Percentiles rank a stretch among this genome's conserved stretches.
These are phyloP conservation scores for Quercus dentata DNA, from an alignment of 306 rosid species.

Conservation along the genomic window DNA sequence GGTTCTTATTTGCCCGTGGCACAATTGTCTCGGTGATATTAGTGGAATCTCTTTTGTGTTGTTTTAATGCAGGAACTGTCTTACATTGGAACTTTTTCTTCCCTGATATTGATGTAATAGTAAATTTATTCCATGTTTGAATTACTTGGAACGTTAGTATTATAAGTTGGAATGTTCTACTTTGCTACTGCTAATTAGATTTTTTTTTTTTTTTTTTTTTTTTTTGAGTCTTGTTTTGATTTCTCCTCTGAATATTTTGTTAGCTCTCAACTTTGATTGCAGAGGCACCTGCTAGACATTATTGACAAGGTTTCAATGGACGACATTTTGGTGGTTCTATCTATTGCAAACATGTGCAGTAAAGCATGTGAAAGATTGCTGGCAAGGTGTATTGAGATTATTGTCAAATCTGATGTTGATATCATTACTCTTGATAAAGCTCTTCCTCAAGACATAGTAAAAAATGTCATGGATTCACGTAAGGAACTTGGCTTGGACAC, in stretches of 20 bases:
- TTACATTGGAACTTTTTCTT: not conserved
- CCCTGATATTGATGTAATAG: not conserved
- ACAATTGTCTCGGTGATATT: not conserved
- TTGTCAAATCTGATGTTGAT: slow-evolving; percentile 46
- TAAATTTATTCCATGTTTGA: not conserved
- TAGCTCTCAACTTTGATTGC: slow-evolving; percentile 27
- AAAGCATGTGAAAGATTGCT: slow-evolving; percentile 35
- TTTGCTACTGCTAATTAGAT: not conserved
- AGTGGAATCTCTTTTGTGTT: not conserved
- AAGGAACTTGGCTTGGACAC: slow-evolving; percentile 24
- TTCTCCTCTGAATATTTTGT: not conserved
- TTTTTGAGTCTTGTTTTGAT: not conserved
- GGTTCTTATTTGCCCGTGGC: not conserved
- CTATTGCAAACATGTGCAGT: slow-evolving; percentile 47
- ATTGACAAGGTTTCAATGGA: slow-evolving; percentile 41
- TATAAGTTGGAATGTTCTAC: not conserved
- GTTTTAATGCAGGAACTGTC: not conserved
- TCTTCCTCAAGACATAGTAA: slow-evolving; percentile 35
- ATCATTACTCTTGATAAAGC: slow-evolving; percentile 47
- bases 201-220: too few relatives aligned
- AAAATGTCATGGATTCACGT: slow-evolving; percentile 39
- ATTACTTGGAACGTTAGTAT: not conserved
- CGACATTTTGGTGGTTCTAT: slow-evolving; percentile 51
- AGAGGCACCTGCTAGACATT: slow-evolving; percentile 46
- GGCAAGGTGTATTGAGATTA: slow-evolving; percentile 32